A percentile compares a stretch with the other conserved stretches of the same genome.
Evolutionary conservation across 441 rosid genomes (phyloP).

Genomic region (Gossypium laxum): DNA sequence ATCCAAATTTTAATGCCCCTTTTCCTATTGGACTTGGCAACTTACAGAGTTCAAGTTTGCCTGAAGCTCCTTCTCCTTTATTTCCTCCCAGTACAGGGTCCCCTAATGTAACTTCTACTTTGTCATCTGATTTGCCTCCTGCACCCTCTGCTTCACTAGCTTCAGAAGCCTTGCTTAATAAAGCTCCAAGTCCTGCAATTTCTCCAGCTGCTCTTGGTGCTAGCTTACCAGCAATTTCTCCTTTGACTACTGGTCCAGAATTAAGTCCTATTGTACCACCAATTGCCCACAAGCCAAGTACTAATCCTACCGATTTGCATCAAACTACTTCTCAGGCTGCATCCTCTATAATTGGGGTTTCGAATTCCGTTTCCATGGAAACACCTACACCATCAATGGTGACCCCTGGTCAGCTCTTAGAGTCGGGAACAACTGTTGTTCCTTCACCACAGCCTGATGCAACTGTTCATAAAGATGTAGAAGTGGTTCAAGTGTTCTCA

Average conservation of each 20-base stretch:
- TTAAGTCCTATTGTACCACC: slow-evolving; percentile 31
- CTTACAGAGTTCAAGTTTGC: slow-evolving; percentile 37
- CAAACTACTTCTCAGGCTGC: slow-evolving; percentile 35
- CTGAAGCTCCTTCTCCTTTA: slow-evolving; percentile 45
- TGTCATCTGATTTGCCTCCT: slow-evolving; percentile 29
- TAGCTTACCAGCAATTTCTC: slow-evolving; percentile 37
- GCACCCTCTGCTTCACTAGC: slow-evolving; percentile 43
- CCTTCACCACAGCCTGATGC: slow-evolving; percentile 44
- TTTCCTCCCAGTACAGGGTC: slow-evolving; percentile 30
- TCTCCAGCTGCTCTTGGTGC: slow-evolving; percentile 33
- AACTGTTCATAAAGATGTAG: slow-evolving; percentile 52
- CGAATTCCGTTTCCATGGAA: slow-evolving; percentile 36
- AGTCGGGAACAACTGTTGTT: slow-evolving; percentile 35
- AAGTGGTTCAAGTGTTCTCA: slow-evolving; percentile 52
- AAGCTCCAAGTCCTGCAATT: slow-evolving; percentile 34
- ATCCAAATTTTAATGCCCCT: slow-evolving; percentile 52
- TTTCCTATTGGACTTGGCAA: slow-evolving; percentile 40
- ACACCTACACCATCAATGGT: slow-evolving; percentile 44
- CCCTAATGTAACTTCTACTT: slow-evolving; percentile 20
- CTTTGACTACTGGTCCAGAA: slow-evolving; percentile 38
- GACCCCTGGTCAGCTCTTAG: slow-evolving; percentile 69
- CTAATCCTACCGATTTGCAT: slow-evolving; percentile 31
- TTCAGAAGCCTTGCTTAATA: slow-evolving; percentile 48
- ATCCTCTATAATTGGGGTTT: slow-evolving; percentile 29
- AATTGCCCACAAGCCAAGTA: slow-evolving; percentile 34